phyloP scores from a whole-genome alignment of 1,139 yeast genomes.

The Scheffersomyces titani region DNA sequence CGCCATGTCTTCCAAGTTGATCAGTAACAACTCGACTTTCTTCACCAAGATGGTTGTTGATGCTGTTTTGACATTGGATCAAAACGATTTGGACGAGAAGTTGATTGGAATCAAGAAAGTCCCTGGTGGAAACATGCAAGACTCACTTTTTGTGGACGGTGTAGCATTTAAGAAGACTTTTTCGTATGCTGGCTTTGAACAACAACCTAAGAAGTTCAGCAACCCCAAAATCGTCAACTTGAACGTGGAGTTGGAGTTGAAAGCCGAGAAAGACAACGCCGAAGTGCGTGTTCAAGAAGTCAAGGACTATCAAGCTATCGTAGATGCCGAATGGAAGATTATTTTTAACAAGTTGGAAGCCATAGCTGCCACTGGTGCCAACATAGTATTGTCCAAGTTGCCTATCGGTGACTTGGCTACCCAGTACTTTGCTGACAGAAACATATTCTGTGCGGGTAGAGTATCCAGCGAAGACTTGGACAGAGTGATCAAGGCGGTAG shows the following conservation, averaged over 20 bases:
- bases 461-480: conserved; percentile 88
- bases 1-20: conserved; percentile 95
- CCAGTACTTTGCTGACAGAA: conserved; percentile 94
- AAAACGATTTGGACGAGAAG: conserved; percentile 80
- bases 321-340: conserved; percentile 98
- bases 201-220: conserved; percentile 84
- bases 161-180: conserved; percentile 97
- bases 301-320: conserved; percentile 90
- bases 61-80: conserved; percentile 87
- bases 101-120: conserved; percentile 94
- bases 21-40: conserved; percentile 81
- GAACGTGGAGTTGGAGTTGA: conserved; percentile 92
- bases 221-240: conserved; percentile 83
- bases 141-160: conserved; percentile 84
- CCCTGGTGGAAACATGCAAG: conserved; percentile 97
- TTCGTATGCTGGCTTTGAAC: conserved; percentile 97
- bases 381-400: conserved; percentile 86
- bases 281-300: conserved; percentile 96
- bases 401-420: conserved; percentile 99
- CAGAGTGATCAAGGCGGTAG: conserved; percentile 91
- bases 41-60: conserved; percentile 97
- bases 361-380: conserved; percentile 83
- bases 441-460: conserved; percentile 97
- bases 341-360: conserved; percentile 84
- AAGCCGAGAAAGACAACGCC: conserved; percentile 99